Percentiles rank a stretch among this genome's conserved stretches.
Evolutionary conservation across 2,329 filamentous ascomycete genomes (phyloP).

Genomic region (Xylariaceae sp.): DNA sequence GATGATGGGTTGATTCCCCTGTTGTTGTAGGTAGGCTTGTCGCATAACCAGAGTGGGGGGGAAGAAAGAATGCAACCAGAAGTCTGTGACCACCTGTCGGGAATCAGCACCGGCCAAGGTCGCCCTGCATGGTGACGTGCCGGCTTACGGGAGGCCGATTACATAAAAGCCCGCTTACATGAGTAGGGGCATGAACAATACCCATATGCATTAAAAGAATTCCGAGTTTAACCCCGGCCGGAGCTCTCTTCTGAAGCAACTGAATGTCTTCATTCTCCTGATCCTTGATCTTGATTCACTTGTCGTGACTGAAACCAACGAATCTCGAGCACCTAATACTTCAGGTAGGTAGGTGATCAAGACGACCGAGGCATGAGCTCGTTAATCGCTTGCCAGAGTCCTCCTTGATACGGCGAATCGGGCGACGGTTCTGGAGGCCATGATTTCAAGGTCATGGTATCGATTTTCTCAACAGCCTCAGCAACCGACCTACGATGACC

Average conservation of each 20-base stretch:
- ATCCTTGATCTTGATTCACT: background rate
- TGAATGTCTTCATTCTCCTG: background rate
- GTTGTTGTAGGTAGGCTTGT: background rate
- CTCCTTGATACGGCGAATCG: conserved; percentile 21
- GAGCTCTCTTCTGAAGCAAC: background rate
- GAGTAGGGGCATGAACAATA: too few species aligned
- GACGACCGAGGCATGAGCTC: conserved; percentile 20
- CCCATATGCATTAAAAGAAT: too few species aligned
- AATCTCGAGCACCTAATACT: background rate
- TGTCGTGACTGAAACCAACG: background rate
- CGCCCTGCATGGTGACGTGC: too few species aligned
- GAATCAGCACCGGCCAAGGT: background rate
- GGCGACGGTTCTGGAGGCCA: conserved; percentile 27
- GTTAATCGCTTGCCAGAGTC: conserved; percentile 29
- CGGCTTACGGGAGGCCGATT: background rate
- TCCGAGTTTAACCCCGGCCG: background rate
- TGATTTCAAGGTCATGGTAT: conserved; percentile 14
- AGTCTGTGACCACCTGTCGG: background rate
- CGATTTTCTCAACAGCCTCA: conserved; percentile 22
- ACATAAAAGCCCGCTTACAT: background rate
- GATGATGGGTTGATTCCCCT: background rate
- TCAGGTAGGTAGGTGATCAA: background rate
- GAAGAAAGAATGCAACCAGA: background rate
- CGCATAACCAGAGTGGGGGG: background rate
- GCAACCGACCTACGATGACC: conserved; percentile 22